A percentile compares a stretch with the other conserved stretches of the same genome.
phyloP scores from a whole-genome alignment of 352 stramenopile genomes.

The Phytophthora idaei region DNA sequence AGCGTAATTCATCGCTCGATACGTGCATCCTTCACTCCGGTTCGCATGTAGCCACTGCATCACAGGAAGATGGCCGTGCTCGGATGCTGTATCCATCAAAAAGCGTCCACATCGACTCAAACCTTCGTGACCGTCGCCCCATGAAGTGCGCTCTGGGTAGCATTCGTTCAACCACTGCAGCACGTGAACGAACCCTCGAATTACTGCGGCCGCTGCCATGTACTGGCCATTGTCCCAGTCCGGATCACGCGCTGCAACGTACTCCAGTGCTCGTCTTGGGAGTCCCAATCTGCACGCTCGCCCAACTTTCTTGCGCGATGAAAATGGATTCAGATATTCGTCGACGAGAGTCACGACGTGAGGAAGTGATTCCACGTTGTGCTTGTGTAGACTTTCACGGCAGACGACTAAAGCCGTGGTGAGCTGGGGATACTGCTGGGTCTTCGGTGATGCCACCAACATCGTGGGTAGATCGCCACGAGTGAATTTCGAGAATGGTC shows the following conservation, averaged over 20 bases:
- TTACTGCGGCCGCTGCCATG: constrained; percentile 23
- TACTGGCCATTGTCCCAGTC: constrained; percentile 21
- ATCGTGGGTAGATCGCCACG: neutral
- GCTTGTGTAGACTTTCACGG: constrained; percentile 17
- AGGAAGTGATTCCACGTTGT: constrained; percentile 20
- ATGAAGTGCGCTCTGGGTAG: constrained; percentile 22
- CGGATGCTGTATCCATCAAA: constrained; percentile 20
- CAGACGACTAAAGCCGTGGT: constrained; percentile 11
- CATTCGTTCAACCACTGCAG: constrained; percentile 24
- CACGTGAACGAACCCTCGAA: constrained; percentile 20
- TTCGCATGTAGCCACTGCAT: constrained; percentile 27
- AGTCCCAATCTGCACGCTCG: constrained; percentile 18
- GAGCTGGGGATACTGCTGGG: constrained; percentile 6
- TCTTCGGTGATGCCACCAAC: neutral
- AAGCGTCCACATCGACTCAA: constrained; percentile 23
- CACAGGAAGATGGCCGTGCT: constrained; percentile 21
- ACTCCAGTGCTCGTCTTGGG: constrained; percentile 10
- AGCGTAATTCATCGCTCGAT: constrained; percentile 20
- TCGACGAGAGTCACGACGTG: constrained; percentile 24
- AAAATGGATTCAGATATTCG: constrained; percentile 21
- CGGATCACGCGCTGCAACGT: constrained; percentile 18
- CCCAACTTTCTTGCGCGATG: constrained; percentile 16
- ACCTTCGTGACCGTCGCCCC: constrained; percentile 17
- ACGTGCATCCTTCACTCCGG: constrained; percentile 23
- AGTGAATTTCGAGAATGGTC: neutral